Evolutionary conservation across 2,329 filamentous ascomycete genomes (phyloP).

Genomic region (Lomentospora prolificans): DNA sequence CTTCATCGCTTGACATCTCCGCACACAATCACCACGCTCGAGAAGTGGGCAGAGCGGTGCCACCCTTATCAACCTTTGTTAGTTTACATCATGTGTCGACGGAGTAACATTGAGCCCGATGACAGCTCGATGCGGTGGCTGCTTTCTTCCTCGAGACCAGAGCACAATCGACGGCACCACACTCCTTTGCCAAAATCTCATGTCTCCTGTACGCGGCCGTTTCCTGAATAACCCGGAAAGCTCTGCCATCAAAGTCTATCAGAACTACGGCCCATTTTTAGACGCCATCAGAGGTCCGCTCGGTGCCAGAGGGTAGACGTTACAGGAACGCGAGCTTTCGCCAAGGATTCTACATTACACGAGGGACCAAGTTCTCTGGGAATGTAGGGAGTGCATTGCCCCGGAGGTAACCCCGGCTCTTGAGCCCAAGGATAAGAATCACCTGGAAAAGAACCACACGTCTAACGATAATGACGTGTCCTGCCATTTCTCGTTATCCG

Average conservation of each 20-base stretch:
- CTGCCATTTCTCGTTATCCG: not conserved
- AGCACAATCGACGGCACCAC: not conserved
- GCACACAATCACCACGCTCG: too few relatives aligned
- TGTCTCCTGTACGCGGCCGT: not conserved
- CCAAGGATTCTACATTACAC: not conserved
- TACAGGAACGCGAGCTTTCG: not conserved
- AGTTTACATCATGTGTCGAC: too few relatives aligned
- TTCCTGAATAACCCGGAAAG: not conserved
- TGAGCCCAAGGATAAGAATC: not conserved
- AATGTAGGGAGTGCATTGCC: not conserved
- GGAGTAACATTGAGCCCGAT: too few relatives aligned
- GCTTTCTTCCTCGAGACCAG: not conserved
- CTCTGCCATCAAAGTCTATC: not conserved
- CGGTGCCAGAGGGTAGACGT: not conserved
- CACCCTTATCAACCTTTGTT: too few relatives aligned
- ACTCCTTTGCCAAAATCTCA: not conserved
- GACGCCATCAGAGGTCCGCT: not conserved
- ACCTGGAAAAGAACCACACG: not conserved
- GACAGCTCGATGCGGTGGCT: not conserved
- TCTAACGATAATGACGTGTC: not conserved
- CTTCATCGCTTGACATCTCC: too few relatives aligned
- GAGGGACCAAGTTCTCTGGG: not conserved
- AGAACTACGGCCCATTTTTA: not conserved
- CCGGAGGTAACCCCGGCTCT: not conserved
- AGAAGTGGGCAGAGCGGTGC: too few relatives aligned